A percentile compares a stretch with the other conserved stretches of the same genome.
Evolutionary conservation across 2,329 filamentous ascomycete genomes (phyloP).

Genomic region (Fusarium nematophilum): DNA sequence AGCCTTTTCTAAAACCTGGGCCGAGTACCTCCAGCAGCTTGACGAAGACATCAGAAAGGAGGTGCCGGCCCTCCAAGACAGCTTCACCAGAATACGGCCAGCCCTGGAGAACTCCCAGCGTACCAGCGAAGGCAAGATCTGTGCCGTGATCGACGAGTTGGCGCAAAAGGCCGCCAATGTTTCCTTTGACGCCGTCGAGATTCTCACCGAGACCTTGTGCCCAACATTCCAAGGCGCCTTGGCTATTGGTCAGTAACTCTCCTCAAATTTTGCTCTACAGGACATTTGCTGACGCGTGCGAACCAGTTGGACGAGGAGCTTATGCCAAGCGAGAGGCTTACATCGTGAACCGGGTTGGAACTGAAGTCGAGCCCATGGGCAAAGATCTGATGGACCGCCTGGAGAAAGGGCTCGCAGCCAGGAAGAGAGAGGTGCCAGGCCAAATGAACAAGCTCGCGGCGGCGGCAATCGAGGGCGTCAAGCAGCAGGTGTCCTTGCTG

Average conservation of each 20-base stretch:
- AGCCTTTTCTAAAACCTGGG: neutral
- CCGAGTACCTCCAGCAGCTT: neutral
- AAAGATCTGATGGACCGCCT: neutral
- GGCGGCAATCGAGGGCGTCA: neutral
- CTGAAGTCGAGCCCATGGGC: neutral
- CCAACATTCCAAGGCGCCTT: constrained; percentile 3
- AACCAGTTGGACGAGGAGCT: neutral
- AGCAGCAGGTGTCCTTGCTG: neutral
- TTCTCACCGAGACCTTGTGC: neutral
- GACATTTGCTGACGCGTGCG: neutral
- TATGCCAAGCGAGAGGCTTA: neutral
- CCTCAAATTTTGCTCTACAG: rapidly evolving
- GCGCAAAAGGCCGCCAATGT: neutral
- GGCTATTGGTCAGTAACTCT: neutral
- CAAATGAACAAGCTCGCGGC: neutral
- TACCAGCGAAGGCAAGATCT: neutral
- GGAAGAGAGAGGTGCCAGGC: neutral
- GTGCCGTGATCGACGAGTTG: neutral
- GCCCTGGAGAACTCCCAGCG: neutral
- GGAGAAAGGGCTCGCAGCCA: neutral
- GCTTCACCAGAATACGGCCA: neutral
- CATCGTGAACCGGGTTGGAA: neutral
- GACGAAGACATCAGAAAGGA: neutral
- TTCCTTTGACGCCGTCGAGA: neutral
- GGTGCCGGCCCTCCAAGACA: neutral